A percentile compares a stretch with the other conserved stretches of the same genome.
Conservation (phyloP, 2,329 filamentous ascomycete species). For the Exophiala lecanii-corni region DNA sequence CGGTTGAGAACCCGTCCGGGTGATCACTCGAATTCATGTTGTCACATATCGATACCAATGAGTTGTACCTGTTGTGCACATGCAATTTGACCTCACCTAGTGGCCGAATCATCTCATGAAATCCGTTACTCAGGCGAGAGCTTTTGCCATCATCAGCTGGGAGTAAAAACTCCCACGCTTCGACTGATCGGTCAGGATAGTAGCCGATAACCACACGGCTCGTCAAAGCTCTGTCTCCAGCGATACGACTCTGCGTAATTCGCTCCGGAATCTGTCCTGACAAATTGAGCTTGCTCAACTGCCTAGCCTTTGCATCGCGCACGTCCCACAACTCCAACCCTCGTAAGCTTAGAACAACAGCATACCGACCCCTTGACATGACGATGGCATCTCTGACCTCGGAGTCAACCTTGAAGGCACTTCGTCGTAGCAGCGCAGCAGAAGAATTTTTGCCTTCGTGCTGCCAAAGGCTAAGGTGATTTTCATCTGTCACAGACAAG, state of each 20-base stretch:
- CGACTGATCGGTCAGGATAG: conserved; percentile 9
- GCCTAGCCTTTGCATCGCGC: conserved; percentile 17
- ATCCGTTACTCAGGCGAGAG: conserved; percentile 8
- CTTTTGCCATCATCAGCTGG: conserved; percentile 6
- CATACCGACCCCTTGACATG: conserved; percentile 20
- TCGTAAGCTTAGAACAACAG: conserved; percentile 12
- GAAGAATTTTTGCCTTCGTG: conserved; percentile 41
- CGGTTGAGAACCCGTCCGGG: conserved; percentile 7
- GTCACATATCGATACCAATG: conserved; percentile 20
- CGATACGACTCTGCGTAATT: conserved; percentile 21
- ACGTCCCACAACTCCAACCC: conserved; percentile 22
- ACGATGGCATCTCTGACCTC: conserved; percentile 20
- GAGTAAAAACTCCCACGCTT: conserved; percentile 21
- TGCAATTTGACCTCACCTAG: conserved; percentile 14
- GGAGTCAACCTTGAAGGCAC: conserved; percentile 13
- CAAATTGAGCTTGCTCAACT: conserved; percentile 11
- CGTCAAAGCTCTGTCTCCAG: conserved; percentile 17
- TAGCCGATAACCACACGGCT: conserved; percentile 21
- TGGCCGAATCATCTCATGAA: conserved; percentile 18
- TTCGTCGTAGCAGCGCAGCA: conserved; percentile 16
- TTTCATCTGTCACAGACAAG: conserved; percentile 72
- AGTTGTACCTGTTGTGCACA: conserved; percentile 14
- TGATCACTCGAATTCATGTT: conserved; percentile 19
- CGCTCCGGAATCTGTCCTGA: conserved; percentile 9
- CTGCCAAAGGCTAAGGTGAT: conserved; percentile 79